These are phyloP conservation scores for Fusarium chlamydosporum DNA, from an alignment of 2,329 filamentous ascomycete species.

Conservation along the genomic window DNA sequence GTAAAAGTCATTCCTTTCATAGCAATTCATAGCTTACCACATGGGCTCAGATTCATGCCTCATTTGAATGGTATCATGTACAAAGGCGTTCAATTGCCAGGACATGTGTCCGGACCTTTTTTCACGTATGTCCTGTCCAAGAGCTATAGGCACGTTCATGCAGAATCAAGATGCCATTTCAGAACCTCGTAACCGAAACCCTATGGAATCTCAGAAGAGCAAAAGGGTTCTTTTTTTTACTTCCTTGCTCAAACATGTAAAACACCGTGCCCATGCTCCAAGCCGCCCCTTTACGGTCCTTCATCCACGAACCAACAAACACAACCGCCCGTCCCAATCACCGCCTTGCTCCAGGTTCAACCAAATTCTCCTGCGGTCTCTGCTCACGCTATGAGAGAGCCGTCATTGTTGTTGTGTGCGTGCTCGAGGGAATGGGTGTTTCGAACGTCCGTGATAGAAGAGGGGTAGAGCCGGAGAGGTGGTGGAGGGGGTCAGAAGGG, in stretches of 20 bases:
- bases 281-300: constrained; percentile 44
- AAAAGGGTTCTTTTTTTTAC: constrained; percentile 47
- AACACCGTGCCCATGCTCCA: constrained; percentile 57
- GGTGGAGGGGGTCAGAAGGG: constrained; percentile 41
- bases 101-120: not conserved
- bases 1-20: not conserved
- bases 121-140: constrained; percentile 7
- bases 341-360: constrained; percentile 36
- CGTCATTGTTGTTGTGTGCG: constrained; percentile 27
- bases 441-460: constrained; percentile 27
- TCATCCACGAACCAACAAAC: constrained; percentile 43
- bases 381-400: constrained; percentile 32
- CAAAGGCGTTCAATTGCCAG: constrained; percentile 15
- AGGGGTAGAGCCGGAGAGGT: constrained; percentile 34
- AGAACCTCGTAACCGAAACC: constrained; percentile 54
- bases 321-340: constrained; percentile 38
- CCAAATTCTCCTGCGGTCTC: constrained; percentile 29
- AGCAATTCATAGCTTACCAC: not conserved
- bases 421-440: constrained; percentile 25
- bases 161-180: constrained; percentile 57
- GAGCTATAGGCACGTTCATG: constrained; percentile 41
- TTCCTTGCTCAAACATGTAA: constrained; percentile 55
- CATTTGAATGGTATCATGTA: constrained; percentile 1
- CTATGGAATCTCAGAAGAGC: constrained; percentile 53
- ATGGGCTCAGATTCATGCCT: not conserved